Evolutionary conservation across 768 basidiomycete genomes (phyloP).

Genomic region (Naganishia kalamii): DNA sequence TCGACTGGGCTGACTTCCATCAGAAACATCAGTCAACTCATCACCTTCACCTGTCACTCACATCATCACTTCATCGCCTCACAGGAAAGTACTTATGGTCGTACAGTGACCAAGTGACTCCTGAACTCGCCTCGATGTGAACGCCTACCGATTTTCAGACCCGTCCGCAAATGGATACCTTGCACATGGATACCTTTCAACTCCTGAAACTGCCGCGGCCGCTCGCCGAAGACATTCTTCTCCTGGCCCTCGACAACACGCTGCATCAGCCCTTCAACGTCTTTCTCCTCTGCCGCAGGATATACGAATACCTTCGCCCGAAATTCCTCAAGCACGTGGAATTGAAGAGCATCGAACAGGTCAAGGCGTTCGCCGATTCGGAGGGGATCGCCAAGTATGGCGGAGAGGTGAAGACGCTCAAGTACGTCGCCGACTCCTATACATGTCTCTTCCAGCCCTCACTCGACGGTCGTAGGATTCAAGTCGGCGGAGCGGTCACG

Average conservation of each 20-base stretch:
- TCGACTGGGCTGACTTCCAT: neutral
- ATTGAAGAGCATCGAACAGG: conserved; percentile 5
- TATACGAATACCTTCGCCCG: conserved; percentile 10
- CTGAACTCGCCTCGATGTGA: neutral
- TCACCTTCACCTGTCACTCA: too few species aligned
- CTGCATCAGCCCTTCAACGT: neutral
- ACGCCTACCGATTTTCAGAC: neutral
- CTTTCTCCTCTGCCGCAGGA: conserved; percentile 1
- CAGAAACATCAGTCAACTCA: neutral
- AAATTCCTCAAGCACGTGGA: neutral
- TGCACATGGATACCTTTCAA: neutral
- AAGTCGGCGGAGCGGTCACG: conserved; percentile 14
- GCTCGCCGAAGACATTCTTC: conserved; percentile 4
- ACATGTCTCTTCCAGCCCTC: neutral
- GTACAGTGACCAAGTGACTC: neutral
- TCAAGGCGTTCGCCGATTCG: conserved; percentile 4
- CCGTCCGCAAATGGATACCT: neutral
- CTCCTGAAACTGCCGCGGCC: conserved; percentile 6
- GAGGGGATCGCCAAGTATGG: neutral
- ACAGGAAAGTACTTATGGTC: too few species aligned
- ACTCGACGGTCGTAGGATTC: neutral
- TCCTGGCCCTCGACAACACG: neutral
- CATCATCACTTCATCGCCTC: too few species aligned
- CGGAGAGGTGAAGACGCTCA: neutral
- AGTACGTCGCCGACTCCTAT: neutral